These are phyloP conservation scores for Pseudisothecium myosuroides DNA, from an alignment of 225 moss, liverwort and hornwort genomes.

Conservation along the genomic window DNA sequence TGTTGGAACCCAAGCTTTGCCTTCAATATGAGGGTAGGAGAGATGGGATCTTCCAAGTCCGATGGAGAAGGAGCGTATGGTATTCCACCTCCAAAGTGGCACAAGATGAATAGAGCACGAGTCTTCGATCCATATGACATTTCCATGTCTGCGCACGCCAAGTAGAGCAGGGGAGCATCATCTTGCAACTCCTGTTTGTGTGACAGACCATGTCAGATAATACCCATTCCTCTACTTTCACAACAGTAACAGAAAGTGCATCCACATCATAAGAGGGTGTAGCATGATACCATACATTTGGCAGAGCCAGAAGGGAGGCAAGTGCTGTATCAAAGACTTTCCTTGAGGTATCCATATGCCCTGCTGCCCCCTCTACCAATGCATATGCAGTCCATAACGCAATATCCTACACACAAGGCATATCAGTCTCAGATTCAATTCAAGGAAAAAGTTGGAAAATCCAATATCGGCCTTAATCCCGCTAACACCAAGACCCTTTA, in stretches of 20 bases:
- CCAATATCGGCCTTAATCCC: neutral
- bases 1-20: conserved; percentile 69
- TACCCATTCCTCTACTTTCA: neutral
- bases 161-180: conserved; percentile 74
- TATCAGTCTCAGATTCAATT: neutral
- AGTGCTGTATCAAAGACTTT: conserved; percentile 91
- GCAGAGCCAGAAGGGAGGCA: conserved; percentile 54
- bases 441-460: neutral
- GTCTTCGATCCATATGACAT: conserved; percentile 43
- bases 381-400: conserved; percentile 87
- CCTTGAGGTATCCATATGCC: conserved; percentile 66
- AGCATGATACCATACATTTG: conserved; percentile 32
- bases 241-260: neutral
- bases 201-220: neutral
- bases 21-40: conserved; percentile 46
- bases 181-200: conserved; percentile 50
- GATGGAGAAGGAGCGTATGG: conserved; percentile 25
- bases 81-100: conserved; percentile 63
- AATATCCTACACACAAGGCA: conserved; percentile 46
- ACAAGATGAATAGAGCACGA: conserved; percentile 66
- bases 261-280: neutral
- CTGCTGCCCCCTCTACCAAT: conserved; percentile 73
- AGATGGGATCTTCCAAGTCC: conserved; percentile 22
- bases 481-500: neutral
- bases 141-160: conserved; percentile 90